Conservation (phyloP, 495 filamentous ascomycete genomes). For the Tuber indicum region DNA sequence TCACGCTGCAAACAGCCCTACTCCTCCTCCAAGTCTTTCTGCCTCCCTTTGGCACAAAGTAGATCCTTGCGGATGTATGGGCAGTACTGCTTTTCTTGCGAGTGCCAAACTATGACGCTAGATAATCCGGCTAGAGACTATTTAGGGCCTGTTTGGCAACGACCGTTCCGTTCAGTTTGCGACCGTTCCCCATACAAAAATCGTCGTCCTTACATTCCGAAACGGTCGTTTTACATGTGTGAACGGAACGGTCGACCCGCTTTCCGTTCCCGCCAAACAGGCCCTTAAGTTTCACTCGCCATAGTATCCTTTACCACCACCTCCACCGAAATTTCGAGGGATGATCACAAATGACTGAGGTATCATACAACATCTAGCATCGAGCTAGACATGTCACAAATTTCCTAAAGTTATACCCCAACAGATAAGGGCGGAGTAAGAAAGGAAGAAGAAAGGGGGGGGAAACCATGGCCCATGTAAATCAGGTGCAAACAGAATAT, state of each 20-base stretch:
- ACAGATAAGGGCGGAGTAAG: neutral
- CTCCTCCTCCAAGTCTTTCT: neutral
- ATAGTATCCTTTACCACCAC: neutral
- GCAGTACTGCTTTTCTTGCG: neutral
- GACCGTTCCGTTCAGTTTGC: too few relatives aligned
- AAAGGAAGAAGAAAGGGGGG: neutral
- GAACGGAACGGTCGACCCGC: too few relatives aligned
- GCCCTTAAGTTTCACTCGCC: neutral
- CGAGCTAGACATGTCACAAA: neutral
- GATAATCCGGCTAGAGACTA: neutral
- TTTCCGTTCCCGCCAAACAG: too few relatives aligned
- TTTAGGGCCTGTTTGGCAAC: too few relatives aligned
- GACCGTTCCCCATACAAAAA: too few relatives aligned
- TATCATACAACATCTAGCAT: neutral
- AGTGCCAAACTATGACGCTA: neutral
- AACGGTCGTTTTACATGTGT: too few relatives aligned
- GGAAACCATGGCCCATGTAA: neutral
- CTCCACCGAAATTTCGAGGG: neutral
- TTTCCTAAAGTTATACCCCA: neutral
- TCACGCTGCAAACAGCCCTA: too few relatives aligned
- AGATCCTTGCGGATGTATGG: too few relatives aligned
- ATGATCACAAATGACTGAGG: neutral
- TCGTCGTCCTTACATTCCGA: too few relatives aligned
- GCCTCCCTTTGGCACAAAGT: neutral
- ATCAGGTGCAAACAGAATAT: neutral